These are phyloP conservation scores for Xylaria sp. DNA, from an alignment of 2,329 filamentous ascomycete genomes.

Conservation along the genomic window DNA sequence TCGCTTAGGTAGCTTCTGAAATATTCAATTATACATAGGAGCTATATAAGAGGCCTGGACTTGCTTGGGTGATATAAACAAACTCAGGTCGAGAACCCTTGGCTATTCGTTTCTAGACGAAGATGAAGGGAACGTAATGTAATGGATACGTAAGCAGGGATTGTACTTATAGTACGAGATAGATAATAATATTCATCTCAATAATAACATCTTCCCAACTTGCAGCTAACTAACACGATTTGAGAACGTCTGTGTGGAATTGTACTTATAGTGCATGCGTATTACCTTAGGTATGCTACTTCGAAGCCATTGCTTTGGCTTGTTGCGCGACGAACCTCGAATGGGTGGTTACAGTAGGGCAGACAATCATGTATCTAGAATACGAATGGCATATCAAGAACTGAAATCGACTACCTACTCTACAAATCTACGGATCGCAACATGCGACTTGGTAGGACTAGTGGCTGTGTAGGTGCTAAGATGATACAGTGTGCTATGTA, in stretches of 20 bases:
- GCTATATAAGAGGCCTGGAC: background rate
- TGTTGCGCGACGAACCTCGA: background rate
- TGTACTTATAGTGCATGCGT: background rate
- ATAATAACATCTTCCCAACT: background rate
- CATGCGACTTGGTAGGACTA: background rate
- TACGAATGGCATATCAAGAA: background rate
- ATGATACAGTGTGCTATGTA: constrained; percentile 24
- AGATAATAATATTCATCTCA: background rate
- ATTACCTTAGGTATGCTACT: background rate
- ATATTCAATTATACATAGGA: background rate
- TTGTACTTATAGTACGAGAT: background rate
- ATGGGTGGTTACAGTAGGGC: background rate
- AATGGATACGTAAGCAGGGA: constrained; percentile 1
- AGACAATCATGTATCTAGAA: background rate
- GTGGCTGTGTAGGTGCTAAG: constrained; percentile 14
- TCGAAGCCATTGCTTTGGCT: background rate
- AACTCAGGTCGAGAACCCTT: background rate
- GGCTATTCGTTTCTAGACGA: background rate
- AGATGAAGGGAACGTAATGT: background rate
- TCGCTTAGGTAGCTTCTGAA: background rate
- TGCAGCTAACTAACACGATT: background rate
- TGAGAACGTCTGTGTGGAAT: background rate
- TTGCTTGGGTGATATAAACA: background rate
- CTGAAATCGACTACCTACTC: background rate
- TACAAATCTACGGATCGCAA: background rate